These are phyloP conservation scores for Albugo candida DNA, from an alignment of 352 stramenopile genomes.

Conservation along the genomic window DNA sequence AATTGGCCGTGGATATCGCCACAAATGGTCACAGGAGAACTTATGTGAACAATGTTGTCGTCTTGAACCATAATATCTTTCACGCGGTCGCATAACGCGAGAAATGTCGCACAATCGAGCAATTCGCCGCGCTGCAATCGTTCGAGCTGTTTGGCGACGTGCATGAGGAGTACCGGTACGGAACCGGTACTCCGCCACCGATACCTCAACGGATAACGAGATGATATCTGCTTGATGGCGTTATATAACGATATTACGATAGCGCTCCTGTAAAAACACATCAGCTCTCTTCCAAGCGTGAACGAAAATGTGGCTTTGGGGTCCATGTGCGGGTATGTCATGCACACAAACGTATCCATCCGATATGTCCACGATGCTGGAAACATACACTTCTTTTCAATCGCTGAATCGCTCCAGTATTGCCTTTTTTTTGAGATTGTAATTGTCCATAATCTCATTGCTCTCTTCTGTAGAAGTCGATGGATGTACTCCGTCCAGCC, in stretches of 20 bases:
- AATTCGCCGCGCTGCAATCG: slow-evolving; percentile 32
- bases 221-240: no score
- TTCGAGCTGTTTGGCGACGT: slow-evolving; percentile 26
- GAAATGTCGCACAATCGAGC: slow-evolving; percentile 26
- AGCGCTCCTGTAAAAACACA: no score
- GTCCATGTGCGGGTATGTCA: slow-evolving; percentile 25
- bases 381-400: background rate
- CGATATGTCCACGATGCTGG: slow-evolving; percentile 6
- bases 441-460: no score
- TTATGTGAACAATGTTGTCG: slow-evolving; percentile 61
- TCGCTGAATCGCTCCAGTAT: background rate
- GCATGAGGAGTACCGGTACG: slow-evolving; percentile 6
- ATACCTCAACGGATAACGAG: no score
- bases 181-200: background rate
- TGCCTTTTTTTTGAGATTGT: slow-evolving; percentile 1
- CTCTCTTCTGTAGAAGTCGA: background rate
- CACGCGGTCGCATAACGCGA: slow-evolving; percentile 42
- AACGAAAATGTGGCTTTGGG: slow-evolving; percentile 39
- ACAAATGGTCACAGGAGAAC: slow-evolving; percentile 64
- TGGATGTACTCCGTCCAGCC: background rate
- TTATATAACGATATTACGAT: no score
- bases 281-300: no score
- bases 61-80: slow-evolving; percentile 56
- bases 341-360: slow-evolving; percentile 22
- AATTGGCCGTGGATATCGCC: slow-evolving; percentile 97